A percentile compares a stretch with the other conserved stretches of the same genome.
Conservation (phyloP, 495 filamentous ascomycete genomes). For the Penicillium malachiteum region DNA sequence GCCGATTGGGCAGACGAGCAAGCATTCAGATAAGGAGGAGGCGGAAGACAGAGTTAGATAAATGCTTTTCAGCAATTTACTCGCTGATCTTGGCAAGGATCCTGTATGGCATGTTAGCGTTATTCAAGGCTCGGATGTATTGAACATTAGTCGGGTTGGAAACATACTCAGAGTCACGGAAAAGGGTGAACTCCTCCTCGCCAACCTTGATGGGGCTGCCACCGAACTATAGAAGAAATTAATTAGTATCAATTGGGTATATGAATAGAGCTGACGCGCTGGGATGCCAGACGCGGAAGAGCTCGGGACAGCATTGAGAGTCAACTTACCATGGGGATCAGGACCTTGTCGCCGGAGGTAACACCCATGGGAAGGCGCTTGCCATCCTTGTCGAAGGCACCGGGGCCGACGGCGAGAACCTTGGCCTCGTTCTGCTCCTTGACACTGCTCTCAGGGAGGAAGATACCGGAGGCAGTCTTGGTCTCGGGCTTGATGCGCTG, state of each 20-base stretch:
- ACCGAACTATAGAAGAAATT: conserved; percentile 68
- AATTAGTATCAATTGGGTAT: conserved; percentile 8
- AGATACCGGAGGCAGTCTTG: conserved; percentile 94
- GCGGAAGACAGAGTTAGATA: conserved; percentile 18
- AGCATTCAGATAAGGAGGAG: conserved; percentile 7
- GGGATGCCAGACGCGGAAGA: conserved; percentile 5
- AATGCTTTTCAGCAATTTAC: conserved; percentile 42
- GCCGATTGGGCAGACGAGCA: conserved; percentile 17
- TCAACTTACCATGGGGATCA: conserved; percentile 88
- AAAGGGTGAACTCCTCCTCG: conserved; percentile 93
- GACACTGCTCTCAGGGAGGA: conserved; percentile 92
- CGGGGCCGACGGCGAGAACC: conserved; percentile 93
- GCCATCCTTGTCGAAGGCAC: conserved; percentile 80
- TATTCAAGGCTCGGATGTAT: not conserved
- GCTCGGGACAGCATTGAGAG: not conserved
- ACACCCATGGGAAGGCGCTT: conserved; percentile 83
- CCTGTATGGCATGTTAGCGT: conserved; percentile 45
- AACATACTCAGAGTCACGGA: conserved; percentile 93
- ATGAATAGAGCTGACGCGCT: not conserved
- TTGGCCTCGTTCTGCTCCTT: conserved; percentile 98
- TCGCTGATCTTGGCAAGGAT: conserved; percentile 89
- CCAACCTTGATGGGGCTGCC: conserved; percentile 95
- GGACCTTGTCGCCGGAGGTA: conserved; percentile 78
- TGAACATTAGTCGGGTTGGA: not conserved
- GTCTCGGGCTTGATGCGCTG: conserved; percentile 96